A percentile compares a stretch with the other conserved stretches of the same genome.
phyloP scores from a whole-genome alignment of 1,284 basidiomycete genomes.

The Microbotryum saponariae region DNA sequence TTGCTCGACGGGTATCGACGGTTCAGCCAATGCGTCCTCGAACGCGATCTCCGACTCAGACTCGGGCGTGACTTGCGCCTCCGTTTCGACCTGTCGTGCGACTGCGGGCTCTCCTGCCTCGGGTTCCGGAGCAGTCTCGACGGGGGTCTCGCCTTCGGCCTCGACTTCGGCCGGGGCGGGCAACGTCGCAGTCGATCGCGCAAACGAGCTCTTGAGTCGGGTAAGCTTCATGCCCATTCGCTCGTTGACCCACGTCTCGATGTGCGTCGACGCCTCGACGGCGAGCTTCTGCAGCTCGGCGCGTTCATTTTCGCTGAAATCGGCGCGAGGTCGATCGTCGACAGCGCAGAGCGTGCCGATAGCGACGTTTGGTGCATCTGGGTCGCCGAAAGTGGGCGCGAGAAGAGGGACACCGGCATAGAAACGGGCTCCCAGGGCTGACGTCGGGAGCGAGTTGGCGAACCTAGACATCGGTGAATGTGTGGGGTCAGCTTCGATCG shows the following conservation, averaged over 20 bases:
- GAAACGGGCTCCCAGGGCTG: constrained; percentile 15
- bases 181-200: background rate
- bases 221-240: constrained; percentile 16
- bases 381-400: constrained; percentile 25
- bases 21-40: too few relatives aligned
- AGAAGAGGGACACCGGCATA: constrained; percentile 30
- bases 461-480: background rate
- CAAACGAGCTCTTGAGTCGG: constrained; percentile 13
- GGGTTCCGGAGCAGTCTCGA: background rate
- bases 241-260: constrained; percentile 23
- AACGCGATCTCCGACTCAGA: too few relatives aligned
- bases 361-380: constrained; percentile 19
- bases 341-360: constrained; percentile 37
- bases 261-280: constrained; percentile 14
- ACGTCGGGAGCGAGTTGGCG: background rate
- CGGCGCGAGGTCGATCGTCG: constrained; percentile 33
- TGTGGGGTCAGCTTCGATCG: background rate
- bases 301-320: constrained; percentile 33
- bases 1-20: too few relatives aligned
- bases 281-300: constrained; percentile 26
- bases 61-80: background rate
- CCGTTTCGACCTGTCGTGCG: background rate
- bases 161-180: background rate
- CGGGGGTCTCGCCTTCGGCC: background rate
- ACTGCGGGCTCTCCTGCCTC: background rate